phyloP scores from a whole-genome alignment of 306 rosid genomes.

The Quercus robur region DNA sequence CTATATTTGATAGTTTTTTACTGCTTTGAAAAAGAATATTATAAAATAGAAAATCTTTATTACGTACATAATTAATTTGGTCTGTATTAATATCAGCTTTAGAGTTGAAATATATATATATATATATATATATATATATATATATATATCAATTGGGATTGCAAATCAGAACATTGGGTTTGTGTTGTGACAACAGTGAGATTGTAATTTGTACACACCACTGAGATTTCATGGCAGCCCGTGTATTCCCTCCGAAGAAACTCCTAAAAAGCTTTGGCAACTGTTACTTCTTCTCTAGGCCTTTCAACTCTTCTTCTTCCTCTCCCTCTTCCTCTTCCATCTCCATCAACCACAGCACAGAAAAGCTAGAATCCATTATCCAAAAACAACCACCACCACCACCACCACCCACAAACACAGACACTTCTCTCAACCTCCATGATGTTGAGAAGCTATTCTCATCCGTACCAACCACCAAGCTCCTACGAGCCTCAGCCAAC shows the following conservation, averaged over 20 bases:
- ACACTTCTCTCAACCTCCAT: constrained; percentile 26
- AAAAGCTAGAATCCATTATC: neutral
- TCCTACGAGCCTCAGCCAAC: constrained; percentile 56
- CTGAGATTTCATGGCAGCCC: neutral
- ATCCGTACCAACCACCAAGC: constrained; percentile 35
- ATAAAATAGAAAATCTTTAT: too few species aligned
- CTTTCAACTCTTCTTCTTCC: neutral
- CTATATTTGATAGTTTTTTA: too few species aligned
- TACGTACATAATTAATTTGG: too few species aligned
- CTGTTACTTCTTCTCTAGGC: neutral
- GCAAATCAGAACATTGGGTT: too few species aligned
- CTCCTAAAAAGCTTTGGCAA: neutral
- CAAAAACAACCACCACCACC: neutral
- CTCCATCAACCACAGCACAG: neutral
- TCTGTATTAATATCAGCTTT: too few species aligned
- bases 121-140: too few species aligned
- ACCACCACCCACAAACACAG: constrained; percentile 25
- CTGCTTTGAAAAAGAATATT: too few species aligned
- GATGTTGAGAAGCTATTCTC: constrained; percentile 52
- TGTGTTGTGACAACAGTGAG: too few species aligned
- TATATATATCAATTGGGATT: too few species aligned
- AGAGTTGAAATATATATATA: too few species aligned
- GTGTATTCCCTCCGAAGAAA: neutral
- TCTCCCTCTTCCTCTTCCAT: neutral
- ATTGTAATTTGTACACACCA: neutral